A percentile compares a stretch with the other conserved stretches of the same genome.
Conservation (phyloP, 2,329 filamentous ascomycete species). For the Aspergillus piperis region DNA sequence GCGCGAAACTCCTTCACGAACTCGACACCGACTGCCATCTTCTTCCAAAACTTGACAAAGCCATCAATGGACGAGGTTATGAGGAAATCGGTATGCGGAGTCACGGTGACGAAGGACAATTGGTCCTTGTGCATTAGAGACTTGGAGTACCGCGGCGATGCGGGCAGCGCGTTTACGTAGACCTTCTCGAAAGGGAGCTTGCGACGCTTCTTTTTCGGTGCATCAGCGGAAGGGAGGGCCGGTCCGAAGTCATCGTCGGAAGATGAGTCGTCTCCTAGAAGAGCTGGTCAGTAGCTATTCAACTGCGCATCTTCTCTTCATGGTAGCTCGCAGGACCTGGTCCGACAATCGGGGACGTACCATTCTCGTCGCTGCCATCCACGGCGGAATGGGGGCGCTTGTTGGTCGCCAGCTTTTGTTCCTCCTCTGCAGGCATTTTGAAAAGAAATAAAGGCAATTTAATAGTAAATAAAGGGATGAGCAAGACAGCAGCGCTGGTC, state of each 20-base stretch:
- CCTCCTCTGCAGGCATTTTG: conserved; percentile 34
- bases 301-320: background rate
- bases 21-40: conserved; percentile 83
- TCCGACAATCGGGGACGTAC: conserved; percentile 23
- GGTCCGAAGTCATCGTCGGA: conserved; percentile 88
- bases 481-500: background rate
- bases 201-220: conserved; percentile 85
- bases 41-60: conserved; percentile 99
- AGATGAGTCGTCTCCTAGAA: conserved; percentile 58
- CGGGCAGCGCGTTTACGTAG: conserved; percentile 85
- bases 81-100: conserved; percentile 88
- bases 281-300: conserved; percentile 17
- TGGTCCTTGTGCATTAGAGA: conserved; percentile 99
- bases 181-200: conserved; percentile 93
- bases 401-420: conserved; percentile 36
- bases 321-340: background rate
- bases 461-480: conserved; percentile 3
- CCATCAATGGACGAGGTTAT: conserved; percentile 93
- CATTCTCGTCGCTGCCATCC: conserved; percentile 48
- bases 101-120: conserved; percentile 82
- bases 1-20: conserved; percentile 98
- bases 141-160: conserved; percentile 80
- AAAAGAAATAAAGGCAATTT: background rate
- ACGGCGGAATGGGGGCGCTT: conserved; percentile 62
- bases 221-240: conserved; percentile 75